Base-by-base conservation (phyloP, 2,329 filamentous ascomycete species). In the Macrophomina pseudophaseolina region DNA sequence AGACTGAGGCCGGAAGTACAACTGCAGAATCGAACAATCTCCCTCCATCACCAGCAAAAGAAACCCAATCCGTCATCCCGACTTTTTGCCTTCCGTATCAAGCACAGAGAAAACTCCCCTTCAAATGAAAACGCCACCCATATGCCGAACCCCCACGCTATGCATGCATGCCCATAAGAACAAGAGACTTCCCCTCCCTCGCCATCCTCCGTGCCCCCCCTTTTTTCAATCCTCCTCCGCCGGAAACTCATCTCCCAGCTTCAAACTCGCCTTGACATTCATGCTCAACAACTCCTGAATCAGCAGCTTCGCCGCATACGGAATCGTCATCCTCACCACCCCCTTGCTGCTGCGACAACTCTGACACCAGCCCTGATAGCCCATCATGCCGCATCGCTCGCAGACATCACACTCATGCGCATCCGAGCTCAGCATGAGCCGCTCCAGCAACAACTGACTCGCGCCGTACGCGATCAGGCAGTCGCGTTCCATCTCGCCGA, bases 401-500 rank as follows among this genome's bases (percentile, higher is more conserved):
- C 96, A 99, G 66, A 99, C 91, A 77, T 99, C 95, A 58, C 98
- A 91, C 71, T 91, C 86, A 70, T 95, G 93, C 11, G 90, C 92
- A 80, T 99, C 95, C 1, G 92, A 96, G 69, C 90, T 94, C 69
- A 97, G 87, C 96, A 99, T 99, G 68, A 99, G 83, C 44, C 95
- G 88, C 80, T 99, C 95, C 3, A 98, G 85, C 38, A 99, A 84
- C 42, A 99, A 85, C 79, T 99, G 95, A 64, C 90, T 93, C 8
- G 95, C 95, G 1, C 95, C 95, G 77, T 99, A 99, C 9, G 95
- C 95, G 72, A 99, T 98, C 69, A 99, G 79, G 80, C 95, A 99
- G 83, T 99, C 95, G 72, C 95, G 92, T 78, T 99, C 95, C 96
- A 99, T 99, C 82, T 99, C 95, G 76, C 96, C 95, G 53, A 99